Evolutionary conservation across 495 filamentous ascomycete species (phyloP).

Genomic region (Penicillium tannophilum): DNA sequence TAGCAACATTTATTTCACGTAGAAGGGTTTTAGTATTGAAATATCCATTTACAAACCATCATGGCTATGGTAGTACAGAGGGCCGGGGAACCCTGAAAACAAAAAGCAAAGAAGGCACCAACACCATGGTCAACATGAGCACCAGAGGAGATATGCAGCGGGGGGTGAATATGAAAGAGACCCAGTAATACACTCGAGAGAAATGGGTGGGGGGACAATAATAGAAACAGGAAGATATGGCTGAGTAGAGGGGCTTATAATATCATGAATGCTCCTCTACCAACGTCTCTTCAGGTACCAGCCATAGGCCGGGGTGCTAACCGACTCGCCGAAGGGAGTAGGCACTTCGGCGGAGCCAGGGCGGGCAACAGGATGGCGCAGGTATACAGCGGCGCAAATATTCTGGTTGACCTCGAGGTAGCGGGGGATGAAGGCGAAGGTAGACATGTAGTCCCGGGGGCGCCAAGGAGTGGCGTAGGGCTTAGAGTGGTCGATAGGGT

Average conservation of each 20-base stretch:
- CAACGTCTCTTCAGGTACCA: conserved; percentile 92
- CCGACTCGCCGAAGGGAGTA: conserved; percentile 68
- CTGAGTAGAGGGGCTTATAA: conserved; percentile 8
- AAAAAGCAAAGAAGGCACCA: conserved; percentile 29
- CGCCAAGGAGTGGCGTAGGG: conserved; percentile 91
- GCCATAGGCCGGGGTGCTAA: conserved; percentile 78
- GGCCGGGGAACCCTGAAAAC: conserved; percentile 18
- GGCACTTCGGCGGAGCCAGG: conserved; percentile 88
- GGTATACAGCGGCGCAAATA: conserved; percentile 91
- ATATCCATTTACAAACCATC: conserved; percentile 35
- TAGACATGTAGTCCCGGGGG: conserved; percentile 82
- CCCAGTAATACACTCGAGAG: conserved; percentile 46
- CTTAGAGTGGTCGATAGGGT: conserved; percentile 74
- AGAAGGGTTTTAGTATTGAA: conserved; percentile 9
- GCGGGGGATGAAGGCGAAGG: conserved; percentile 91
- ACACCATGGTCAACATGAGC: conserved; percentile 37
- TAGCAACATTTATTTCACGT: background rate
- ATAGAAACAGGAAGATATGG: conserved; percentile 22
- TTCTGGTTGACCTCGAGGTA: conserved; percentile 98
- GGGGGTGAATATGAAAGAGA: conserved; percentile 30
- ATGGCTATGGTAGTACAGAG: conserved; percentile 34
- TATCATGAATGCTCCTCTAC: conserved; percentile 28
- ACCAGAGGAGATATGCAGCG: conserved; percentile 34
- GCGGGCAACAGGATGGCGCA: conserved; percentile 92
- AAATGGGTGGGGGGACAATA: conserved; percentile 16